Evolutionary conservation across 257 asterid genomes (phyloP).

Genomic region (Petunia axillaris): DNA sequence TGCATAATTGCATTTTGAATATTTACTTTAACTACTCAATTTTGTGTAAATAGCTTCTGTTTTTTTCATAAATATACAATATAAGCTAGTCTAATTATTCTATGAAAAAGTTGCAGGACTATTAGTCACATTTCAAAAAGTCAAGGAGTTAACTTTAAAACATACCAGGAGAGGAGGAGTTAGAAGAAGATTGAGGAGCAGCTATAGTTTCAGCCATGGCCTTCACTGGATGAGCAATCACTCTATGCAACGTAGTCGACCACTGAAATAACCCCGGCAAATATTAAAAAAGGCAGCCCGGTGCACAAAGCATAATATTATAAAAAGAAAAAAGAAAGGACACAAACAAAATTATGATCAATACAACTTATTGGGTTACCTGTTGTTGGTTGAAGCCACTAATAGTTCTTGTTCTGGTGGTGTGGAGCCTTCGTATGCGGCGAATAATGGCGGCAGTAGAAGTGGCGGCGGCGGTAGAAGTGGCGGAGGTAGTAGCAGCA

Average conservation of each 20-base stretch:
- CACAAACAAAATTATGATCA: neutral
- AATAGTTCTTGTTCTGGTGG: neutral
- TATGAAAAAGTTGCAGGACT: neutral
- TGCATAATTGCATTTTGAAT: no score
- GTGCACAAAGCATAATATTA: no score
- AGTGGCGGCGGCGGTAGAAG: conserved; percentile 25
- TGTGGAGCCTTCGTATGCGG: neutral
- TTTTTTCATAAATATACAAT: no score
- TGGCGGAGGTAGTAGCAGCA: conserved; percentile 29
- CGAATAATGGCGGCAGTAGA: conserved; percentile 22
- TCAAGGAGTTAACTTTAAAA: neutral
- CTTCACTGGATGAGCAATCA: conserved; percentile 49
- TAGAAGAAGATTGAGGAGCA: conserved; percentile 40
- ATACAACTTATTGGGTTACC: conserved; percentile 18
- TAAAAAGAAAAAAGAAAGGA: neutral
- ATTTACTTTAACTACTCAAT: no score
- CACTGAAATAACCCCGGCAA: conserved; percentile 33
- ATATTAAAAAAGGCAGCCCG: neutral
- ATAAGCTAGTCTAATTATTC: neutral
- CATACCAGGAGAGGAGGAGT: conserved; percentile 48
- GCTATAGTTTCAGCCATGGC: conserved; percentile 77
- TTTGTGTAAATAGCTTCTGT: no score
- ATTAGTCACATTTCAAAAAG: neutral
- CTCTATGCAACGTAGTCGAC: conserved; percentile 31
- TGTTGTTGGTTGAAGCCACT: conserved; percentile 17